Evolutionary conservation across 2,329 filamentous ascomycete species (phyloP).

Genomic region (Calonectria hawksworthii): DNA sequence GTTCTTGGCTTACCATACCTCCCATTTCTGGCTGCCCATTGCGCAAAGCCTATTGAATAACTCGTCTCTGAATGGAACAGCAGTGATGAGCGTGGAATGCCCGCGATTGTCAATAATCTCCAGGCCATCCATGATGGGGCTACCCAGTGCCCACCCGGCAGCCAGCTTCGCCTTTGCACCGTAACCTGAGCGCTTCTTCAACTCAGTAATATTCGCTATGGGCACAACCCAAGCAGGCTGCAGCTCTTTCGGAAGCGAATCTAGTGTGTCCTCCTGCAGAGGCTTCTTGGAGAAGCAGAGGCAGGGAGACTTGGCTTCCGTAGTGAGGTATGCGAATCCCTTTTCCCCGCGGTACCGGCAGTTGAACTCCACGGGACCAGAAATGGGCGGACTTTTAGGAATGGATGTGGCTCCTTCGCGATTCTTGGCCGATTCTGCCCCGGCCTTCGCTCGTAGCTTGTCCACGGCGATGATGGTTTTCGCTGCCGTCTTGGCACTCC

Average conservation of each 20-base stretch:
- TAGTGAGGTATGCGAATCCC: background rate
- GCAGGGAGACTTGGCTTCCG: background rate
- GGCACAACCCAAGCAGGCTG: background rate
- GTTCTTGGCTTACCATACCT: background rate
- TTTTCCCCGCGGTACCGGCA: background rate
- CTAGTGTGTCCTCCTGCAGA: background rate
- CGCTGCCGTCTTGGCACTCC: background rate
- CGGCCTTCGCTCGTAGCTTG: background rate
- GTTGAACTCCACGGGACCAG: background rate
- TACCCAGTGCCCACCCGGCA: background rate
- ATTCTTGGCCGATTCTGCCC: background rate
- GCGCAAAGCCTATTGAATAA: background rate
- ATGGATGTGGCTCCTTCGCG: background rate
- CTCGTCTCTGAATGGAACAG: background rate
- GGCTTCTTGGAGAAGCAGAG: background rate
- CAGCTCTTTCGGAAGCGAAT: background rate
- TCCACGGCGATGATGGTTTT: background rate
- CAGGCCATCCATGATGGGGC: background rate
- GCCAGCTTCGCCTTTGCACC: background rate
- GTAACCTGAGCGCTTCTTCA: background rate
- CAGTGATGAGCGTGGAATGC: background rate
- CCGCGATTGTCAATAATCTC: background rate
- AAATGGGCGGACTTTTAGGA: background rate
- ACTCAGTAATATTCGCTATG: background rate
- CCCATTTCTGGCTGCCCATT: background rate